Evolutionary conservation across 2,329 filamentous ascomycete genomes (phyloP).

Genomic region (Penicillium sp.): DNA sequence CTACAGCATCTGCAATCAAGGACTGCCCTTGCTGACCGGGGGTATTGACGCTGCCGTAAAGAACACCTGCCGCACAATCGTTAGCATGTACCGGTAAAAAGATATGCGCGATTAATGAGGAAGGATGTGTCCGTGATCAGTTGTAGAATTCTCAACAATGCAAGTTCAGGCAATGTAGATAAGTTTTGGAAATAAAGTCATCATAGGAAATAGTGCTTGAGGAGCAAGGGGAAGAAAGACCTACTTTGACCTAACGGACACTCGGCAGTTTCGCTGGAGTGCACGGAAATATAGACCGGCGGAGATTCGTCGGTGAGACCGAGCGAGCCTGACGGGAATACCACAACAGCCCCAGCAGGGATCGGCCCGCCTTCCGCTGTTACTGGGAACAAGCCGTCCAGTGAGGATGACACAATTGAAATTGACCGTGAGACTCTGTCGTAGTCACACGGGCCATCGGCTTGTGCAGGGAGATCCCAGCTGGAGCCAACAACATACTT

Average conservation of each 20-base stretch:
- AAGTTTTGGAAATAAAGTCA: constrained; percentile 78
- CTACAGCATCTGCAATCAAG: constrained; percentile 44
- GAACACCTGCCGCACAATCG: constrained; percentile 53
- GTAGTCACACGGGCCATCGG: constrained; percentile 28
- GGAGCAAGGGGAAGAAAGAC: constrained; percentile 49
- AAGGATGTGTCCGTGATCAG: constrained; percentile 67
- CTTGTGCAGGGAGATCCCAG: constrained; percentile 41
- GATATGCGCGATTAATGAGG: constrained; percentile 25
- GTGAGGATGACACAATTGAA: constrained; percentile 69
- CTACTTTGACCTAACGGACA: constrained; percentile 89
- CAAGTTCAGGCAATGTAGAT: constrained; percentile 99
- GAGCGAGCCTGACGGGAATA: constrained; percentile 42
- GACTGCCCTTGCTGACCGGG: constrained; percentile 43
- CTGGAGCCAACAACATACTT: constrained; percentile 42
- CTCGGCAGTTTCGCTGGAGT: constrained; percentile 91
- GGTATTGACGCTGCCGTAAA: constrained; percentile 59
- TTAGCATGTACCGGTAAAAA: constrained; percentile 41
- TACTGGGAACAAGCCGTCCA: constrained; percentile 70
- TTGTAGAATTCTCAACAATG: constrained; percentile 80
- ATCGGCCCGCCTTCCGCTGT: constrained; percentile 75
- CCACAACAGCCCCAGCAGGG: constrained; percentile 67
- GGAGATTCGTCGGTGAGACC: constrained; percentile 37
- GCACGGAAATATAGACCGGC: constrained; percentile 68
- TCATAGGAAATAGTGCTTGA: constrained; percentile 65
- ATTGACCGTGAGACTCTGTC: constrained; percentile 64